Percentiles rank a stretch among this genome's conserved stretches.
These are phyloP conservation scores for Furcasterigmium furcatum DNA, from an alignment of 2,329 filamentous ascomycete species.

Conservation along the genomic window DNA sequence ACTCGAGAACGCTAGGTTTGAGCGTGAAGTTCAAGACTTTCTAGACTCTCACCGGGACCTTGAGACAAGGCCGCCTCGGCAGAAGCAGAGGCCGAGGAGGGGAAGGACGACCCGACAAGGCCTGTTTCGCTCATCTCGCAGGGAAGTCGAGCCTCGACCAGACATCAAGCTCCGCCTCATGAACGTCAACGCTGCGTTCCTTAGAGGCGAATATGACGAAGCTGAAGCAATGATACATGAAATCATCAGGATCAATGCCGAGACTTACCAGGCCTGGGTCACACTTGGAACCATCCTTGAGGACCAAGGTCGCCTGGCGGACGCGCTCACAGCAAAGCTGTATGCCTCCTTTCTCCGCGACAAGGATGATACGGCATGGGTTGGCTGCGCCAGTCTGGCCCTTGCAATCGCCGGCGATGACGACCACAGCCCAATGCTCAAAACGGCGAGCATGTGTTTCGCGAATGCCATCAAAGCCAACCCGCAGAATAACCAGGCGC, in stretches of 20 bases:
- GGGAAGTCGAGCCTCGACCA: conserved; percentile 64
- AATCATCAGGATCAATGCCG: conserved; percentile 65
- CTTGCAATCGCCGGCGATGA: conserved; percentile 44
- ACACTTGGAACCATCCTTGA: conserved; percentile 58
- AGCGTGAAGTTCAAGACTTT: conserved; percentile 37
- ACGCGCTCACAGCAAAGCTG: conserved; percentile 57
- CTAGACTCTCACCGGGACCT: conserved; percentile 30
- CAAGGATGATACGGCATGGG: conserved; percentile 57
- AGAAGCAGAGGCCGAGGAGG: conserved; percentile 17
- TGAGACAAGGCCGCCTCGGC: neutral
- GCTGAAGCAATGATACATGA: conserved; percentile 58
- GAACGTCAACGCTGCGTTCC: conserved; percentile 65
- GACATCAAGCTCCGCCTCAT: conserved; percentile 68
- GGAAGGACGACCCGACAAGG: conserved; percentile 12
- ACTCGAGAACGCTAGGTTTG: conserved; percentile 38
- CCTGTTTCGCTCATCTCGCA: conserved; percentile 43
- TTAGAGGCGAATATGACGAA: conserved; percentile 56
- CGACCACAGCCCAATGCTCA: conserved; percentile 44
- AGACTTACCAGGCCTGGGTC: conserved; percentile 64
- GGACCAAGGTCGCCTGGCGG: conserved; percentile 54
- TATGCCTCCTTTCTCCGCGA: conserved; percentile 61
- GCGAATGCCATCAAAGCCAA: conserved; percentile 58
- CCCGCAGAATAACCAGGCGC: conserved; percentile 52
- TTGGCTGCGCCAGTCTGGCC: conserved; percentile 55
- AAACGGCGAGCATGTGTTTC: conserved; percentile 56